Conservation (phyloP, 768 basidiomycete species). For the Boletus bicolor region DNA sequence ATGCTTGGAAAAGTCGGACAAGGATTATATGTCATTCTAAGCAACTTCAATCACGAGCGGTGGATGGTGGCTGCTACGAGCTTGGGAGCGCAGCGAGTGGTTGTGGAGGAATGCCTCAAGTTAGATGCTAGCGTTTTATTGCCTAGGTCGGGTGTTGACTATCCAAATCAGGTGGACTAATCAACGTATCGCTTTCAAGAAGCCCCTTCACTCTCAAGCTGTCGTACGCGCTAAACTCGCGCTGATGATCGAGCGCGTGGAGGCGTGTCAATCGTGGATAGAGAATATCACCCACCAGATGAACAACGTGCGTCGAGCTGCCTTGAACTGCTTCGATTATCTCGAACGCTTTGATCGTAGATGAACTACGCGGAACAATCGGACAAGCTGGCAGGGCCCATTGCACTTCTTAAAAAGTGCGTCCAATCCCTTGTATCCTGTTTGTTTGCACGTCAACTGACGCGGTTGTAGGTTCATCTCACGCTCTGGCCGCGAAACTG, state of each 20-base stretch:
- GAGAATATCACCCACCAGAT: slow-evolving; percentile 90
- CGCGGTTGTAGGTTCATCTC: slow-evolving; percentile 55
- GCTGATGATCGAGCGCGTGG: slow-evolving; percentile 85
- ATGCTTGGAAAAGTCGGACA: slow-evolving; percentile 84
- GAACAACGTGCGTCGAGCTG: slow-evolving; percentile 60
- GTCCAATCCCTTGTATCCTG: slow-evolving; percentile 20
- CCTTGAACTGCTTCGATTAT: background rate
- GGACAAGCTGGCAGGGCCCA: slow-evolving; percentile 81
- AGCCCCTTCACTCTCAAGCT: slow-evolving; percentile 74
- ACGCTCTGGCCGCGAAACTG: slow-evolving; percentile 46
- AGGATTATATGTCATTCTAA: slow-evolving; percentile 79
- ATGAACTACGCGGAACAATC: slow-evolving; percentile 87
- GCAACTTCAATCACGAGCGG: slow-evolving; percentile 87
- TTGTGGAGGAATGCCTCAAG: slow-evolving; percentile 92
- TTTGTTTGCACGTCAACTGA: slow-evolving; percentile 1
- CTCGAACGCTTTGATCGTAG: slow-evolving; percentile 35
- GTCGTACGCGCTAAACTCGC: slow-evolving; percentile 89
- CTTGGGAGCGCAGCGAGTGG: slow-evolving; percentile 69
- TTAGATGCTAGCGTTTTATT: slow-evolving; percentile 26
- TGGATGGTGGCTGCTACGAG: slow-evolving; percentile 81
- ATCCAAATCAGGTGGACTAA: slow-evolving; percentile 68
- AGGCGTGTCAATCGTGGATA: slow-evolving; percentile 84
- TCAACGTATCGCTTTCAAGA: slow-evolving; percentile 88
- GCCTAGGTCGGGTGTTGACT: slow-evolving; percentile 2
- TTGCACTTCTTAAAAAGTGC: slow-evolving; percentile 86